Conservation (phyloP, 805 yeast genomes). For the Saccharomycopsis fermentans region DNA sequence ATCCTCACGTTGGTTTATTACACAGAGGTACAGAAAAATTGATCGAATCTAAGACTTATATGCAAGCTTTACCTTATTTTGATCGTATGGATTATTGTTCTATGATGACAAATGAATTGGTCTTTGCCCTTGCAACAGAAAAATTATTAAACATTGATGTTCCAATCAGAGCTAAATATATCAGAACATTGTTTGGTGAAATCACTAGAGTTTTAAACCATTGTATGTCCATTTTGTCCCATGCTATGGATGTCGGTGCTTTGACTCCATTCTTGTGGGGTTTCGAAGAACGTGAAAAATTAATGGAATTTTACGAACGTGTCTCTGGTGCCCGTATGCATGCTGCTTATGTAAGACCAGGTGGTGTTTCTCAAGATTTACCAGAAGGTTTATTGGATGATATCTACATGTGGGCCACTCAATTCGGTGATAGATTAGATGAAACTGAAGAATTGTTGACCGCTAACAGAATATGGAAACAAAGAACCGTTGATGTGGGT, state of each 20-base stretch:
- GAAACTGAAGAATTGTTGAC: conserved; percentile 84
- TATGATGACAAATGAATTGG: conserved; percentile 89
- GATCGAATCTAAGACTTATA: conserved; percentile 76
- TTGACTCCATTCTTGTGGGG: conserved; percentile 92
- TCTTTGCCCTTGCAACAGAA: conserved; percentile 74
- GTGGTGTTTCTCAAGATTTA: conserved; percentile 83
- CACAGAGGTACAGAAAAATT: conserved; percentile 87
- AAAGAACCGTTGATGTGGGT: conserved; percentile 75
- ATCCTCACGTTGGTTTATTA: conserved; percentile 80
- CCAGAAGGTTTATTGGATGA: conserved; percentile 83
- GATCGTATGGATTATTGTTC: conserved; percentile 78
- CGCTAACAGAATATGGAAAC: conserved; percentile 88
- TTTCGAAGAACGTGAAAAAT: conserved; percentile 84
- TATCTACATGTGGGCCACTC: conserved; percentile 93
- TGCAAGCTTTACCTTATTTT: conserved; percentile 82
- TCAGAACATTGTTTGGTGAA: conserved; percentile 79
- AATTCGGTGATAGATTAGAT: conserved; percentile 86
- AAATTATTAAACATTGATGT: conserved; percentile 76
- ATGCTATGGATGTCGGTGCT: conserved; percentile 93
- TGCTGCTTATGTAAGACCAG: conserved; percentile 82
- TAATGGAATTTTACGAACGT: conserved; percentile 87
- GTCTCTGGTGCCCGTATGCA: conserved; percentile 87
- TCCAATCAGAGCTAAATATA: conserved; percentile 76
- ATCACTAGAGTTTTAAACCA: conserved; percentile 78
- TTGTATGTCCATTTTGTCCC: conserved; percentile 76